A percentile compares a stretch with the other conserved stretches of the same genome.
These are phyloP conservation scores for Arabidopsis thaliana DNA, from an alignment of 345 rosid species.

Conservation along the genomic window DNA sequence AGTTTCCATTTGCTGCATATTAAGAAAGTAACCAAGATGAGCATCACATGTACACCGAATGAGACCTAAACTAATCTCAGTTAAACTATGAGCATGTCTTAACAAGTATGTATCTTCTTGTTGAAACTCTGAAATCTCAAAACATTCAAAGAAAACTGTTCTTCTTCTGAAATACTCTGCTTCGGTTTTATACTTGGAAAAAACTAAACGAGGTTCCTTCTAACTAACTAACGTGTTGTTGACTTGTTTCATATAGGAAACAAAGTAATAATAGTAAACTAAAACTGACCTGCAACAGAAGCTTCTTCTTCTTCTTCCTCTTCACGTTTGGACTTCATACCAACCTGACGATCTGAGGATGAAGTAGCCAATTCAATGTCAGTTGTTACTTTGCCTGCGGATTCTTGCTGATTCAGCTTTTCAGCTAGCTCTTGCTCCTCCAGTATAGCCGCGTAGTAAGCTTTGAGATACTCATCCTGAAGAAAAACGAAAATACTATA, in stretches of 20 bases:
- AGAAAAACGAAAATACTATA: background rate
- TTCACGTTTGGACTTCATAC: slow-evolving; percentile 76
- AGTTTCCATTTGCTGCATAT: slow-evolving; percentile 13
- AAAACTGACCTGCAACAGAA: slow-evolving; percentile 55
- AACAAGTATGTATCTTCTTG: background rate
- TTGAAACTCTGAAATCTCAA: background rate
- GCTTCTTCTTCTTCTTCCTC: slow-evolving; percentile 70
- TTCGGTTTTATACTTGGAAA: background rate
- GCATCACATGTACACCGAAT: background rate
- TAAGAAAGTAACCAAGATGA: slow-evolving; percentile 1
- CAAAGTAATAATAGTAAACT: slow-evolving; percentile 1
- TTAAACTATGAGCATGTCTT: background rate
- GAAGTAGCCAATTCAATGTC: slow-evolving; percentile 43
- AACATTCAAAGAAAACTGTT: background rate
- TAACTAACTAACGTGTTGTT: background rate
- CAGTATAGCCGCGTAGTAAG: slow-evolving; percentile 67
- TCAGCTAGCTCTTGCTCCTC: slow-evolving; percentile 61
- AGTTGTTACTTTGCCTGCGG: slow-evolving; percentile 36
- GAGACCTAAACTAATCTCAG: background rate
- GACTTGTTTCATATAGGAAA: slow-evolving; percentile 19
- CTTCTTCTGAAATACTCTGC: background rate
- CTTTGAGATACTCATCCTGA: slow-evolving; percentile 83
- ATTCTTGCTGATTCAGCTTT: slow-evolving; percentile 55
- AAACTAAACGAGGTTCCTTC: background rate
- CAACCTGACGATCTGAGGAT: slow-evolving; percentile 68